Conservation (phyloP, 176 grass and related monocot genomes). For the Saccharum officinarum region DNA sequence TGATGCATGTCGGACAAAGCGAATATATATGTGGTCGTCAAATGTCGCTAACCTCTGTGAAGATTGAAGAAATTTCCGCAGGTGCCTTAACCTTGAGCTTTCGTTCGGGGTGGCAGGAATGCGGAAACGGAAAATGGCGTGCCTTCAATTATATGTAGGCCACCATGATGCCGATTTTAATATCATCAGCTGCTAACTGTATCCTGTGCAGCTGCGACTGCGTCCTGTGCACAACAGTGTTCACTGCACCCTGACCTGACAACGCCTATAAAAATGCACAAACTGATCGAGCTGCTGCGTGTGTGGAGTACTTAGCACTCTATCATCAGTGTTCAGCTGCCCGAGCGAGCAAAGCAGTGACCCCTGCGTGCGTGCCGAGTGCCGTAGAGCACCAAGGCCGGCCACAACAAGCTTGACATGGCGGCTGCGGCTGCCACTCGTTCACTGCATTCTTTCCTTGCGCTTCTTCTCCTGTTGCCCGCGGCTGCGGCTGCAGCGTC, state of each 20-base stretch:
- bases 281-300: not conserved
- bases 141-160: not conserved
- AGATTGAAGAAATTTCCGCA: not conserved
- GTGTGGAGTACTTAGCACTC: not conserved
- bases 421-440: not conserved
- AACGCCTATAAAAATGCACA: not conserved
- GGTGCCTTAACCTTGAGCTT: not conserved
- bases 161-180: not conserved
- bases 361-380: not conserved
- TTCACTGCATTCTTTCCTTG: not conserved
- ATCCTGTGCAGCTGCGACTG: not conserved
- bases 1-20: no score
- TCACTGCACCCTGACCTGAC: not conserved
- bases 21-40: not conserved
- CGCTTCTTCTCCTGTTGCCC: constrained; percentile 8
- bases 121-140: not conserved
- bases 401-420: not conserved
- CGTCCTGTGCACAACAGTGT: not conserved
- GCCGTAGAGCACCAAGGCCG: not conserved
- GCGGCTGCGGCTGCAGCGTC: not conserved
- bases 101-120: not conserved
- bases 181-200: not conserved
- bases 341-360: not conserved
- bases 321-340: not conserved
- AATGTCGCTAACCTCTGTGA: not conserved